These are phyloP conservation scores for Arachnomyces sp. DNA, from an alignment of 2,329 filamentous ascomycete genomes.

Conservation along the genomic window DNA sequence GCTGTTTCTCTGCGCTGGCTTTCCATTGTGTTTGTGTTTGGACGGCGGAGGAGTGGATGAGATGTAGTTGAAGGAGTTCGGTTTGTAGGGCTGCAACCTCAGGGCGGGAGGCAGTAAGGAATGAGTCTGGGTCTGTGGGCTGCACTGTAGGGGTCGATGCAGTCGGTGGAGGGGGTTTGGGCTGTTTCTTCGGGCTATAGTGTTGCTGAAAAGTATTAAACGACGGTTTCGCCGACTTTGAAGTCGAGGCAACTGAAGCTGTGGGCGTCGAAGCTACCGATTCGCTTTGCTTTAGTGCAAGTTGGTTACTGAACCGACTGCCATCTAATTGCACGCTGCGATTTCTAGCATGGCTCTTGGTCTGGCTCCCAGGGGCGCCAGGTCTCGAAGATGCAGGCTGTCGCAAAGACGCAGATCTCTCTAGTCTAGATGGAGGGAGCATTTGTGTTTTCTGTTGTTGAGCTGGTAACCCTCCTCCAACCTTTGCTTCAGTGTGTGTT, in stretches of 20 bases:
- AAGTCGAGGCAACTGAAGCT: conserved; percentile 17
- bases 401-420: conserved; percentile 29
- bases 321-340: neutral
- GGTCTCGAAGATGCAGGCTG: conserved; percentile 22
- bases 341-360: conserved; percentile 13
- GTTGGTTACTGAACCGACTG: neutral
- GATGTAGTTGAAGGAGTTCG: conserved; percentile 36
- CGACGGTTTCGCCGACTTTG: conserved; percentile 20
- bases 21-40: conserved; percentile 25
- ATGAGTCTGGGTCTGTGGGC: conserved; percentile 11
- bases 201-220: conserved; percentile 32
- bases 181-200: conserved; percentile 30
- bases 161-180: conserved; percentile 17
- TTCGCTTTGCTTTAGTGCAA: neutral
- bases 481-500: no score
- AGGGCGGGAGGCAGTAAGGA: conserved; percentile 23
- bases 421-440: conserved; percentile 26
- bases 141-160: conserved; percentile 10
- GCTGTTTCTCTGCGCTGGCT: conserved; percentile 18
- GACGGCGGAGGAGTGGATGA: conserved; percentile 27
- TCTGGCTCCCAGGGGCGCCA: conserved; percentile 19
- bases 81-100: conserved; percentile 32
- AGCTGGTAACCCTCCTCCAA: no score
- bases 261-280: conserved; percentile 37
- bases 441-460: conserved; percentile 24